Percentiles rank a stretch among this genome's conserved stretches.
phyloP scores from a whole-genome alignment of 2,329 filamentous ascomycete species.

The Aspergillus sp. region DNA sequence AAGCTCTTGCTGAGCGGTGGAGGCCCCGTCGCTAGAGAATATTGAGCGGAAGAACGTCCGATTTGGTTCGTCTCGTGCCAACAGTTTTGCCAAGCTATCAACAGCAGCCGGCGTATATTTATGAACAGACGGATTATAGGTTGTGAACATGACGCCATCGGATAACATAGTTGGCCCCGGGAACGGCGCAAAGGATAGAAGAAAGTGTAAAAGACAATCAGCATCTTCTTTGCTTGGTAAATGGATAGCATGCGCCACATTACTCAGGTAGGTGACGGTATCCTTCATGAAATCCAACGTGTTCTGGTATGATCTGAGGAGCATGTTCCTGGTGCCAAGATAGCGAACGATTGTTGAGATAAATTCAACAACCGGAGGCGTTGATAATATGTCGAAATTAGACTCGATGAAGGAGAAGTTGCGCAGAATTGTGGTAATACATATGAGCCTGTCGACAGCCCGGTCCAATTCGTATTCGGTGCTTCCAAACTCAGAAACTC shows the following conservation, averaged over 20 bases:
- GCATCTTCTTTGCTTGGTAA: conserved; percentile 86
- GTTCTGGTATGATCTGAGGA: conserved; percentile 78
- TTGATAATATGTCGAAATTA: conserved; percentile 74
- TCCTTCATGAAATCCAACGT: conserved; percentile 98
- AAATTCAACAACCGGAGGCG: conserved; percentile 76
- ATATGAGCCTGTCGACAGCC: conserved; percentile 82
- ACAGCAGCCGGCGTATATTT: conserved; percentile 87
- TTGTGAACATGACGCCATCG: conserved; percentile 69
- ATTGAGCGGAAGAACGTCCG: conserved; percentile 79
- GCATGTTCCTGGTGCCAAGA: conserved; percentile 83
- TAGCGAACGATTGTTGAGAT: conserved; percentile 80
- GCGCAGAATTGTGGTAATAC: conserved; percentile 86
- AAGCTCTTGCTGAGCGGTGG: conserved; percentile 70
- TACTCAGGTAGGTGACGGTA: conserved; percentile 82
- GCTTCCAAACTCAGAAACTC: conserved; percentile 72
- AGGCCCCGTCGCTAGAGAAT: conserved; percentile 69
- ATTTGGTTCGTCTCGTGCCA: conserved; percentile 93
- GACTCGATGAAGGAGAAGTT: conserved; percentile 85
- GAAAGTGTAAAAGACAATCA: conserved; percentile 79
- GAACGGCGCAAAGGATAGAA: conserved; percentile 83
- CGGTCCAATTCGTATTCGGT: conserved; percentile 78
- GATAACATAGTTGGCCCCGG: conserved; percentile 63
- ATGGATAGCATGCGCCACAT: conserved; percentile 77
- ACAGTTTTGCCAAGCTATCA: conserved; percentile 84
- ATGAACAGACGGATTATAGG: conserved; percentile 78